A percentile compares a stretch with the other conserved stretches of the same genome.
phyloP scores from a whole-genome alignment of 2,329 filamentous ascomycete genomes.

The Diaporthe destruens region DNA sequence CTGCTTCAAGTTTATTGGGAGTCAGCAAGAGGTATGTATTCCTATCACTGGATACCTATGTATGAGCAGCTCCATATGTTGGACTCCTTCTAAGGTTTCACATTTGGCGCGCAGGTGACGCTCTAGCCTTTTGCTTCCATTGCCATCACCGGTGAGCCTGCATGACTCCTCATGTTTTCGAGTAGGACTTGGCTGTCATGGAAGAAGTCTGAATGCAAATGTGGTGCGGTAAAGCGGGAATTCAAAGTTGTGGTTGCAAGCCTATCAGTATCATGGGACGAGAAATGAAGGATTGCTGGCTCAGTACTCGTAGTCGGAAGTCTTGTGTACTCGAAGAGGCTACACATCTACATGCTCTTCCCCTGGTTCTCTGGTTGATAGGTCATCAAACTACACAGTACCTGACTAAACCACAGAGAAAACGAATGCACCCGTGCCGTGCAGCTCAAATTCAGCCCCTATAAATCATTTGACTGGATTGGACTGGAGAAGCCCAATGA shows the following conservation, averaged over 20 bases:
- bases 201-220: not conserved
- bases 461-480: no score
- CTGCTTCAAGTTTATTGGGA: not conserved
- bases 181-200: not conserved
- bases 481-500: no score
- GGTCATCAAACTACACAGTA: no score
- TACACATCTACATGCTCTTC: no score
- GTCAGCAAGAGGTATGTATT: not conserved
- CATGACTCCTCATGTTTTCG: not conserved
- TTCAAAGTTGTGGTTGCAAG: not conserved
- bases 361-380: no score
- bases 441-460: no score
- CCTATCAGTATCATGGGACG: no score
- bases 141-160: not conserved
- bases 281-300: not conserved
- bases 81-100: slow-evolving; percentile 15
- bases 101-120: slow-evolving; percentile 1
- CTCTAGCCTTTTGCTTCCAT: not conserved
- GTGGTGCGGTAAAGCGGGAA: not conserved
- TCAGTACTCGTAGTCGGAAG: not conserved
- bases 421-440: no score
- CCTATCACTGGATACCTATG: no score
- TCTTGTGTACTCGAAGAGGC: no score
- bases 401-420: no score
- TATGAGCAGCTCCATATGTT: not conserved